Evolutionary conservation across 2,329 filamentous ascomycete species (phyloP).

Genomic region (Epichloe elymi): DNA sequence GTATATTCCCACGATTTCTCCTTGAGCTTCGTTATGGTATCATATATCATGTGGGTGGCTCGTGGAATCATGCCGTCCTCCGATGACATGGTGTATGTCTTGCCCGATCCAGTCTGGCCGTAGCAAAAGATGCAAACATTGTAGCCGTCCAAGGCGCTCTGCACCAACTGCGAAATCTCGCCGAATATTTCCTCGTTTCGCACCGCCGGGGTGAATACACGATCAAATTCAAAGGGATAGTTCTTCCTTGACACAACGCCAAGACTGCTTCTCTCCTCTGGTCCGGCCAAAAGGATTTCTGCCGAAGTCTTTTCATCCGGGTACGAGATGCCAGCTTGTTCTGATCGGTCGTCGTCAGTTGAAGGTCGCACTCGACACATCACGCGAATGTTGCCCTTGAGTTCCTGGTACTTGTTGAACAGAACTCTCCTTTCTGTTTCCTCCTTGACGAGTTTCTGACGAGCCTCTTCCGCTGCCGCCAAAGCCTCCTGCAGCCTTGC

Average conservation of each 20-base stretch:
- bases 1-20: slow-evolving; percentile 90
- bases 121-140: slow-evolving; percentile 99
- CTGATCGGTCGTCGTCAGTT: slow-evolving; percentile 43
- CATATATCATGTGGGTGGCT: slow-evolving; percentile 86
- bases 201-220: slow-evolving; percentile 68
- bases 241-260: slow-evolving; percentile 65
- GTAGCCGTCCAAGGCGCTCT: slow-evolving; percentile 91
- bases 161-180: slow-evolving; percentile 92
- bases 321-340: slow-evolving; percentile 62
- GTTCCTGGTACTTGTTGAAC: slow-evolving; percentile 94
- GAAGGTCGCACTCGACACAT: slow-evolving; percentile 90
- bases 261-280: slow-evolving; percentile 71
- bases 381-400: slow-evolving; percentile 96
- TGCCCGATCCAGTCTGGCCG: slow-evolving; percentile 91
- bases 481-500: slow-evolving; percentile 67
- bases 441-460: slow-evolving; percentile 77
- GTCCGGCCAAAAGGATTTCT: slow-evolving; percentile 72
- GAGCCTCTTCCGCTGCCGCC: slow-evolving; percentile 52
- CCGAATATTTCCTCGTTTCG: slow-evolving; percentile 83
- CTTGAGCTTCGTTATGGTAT: slow-evolving; percentile 67
- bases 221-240: slow-evolving; percentile 81
- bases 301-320: slow-evolving; percentile 76
- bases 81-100: slow-evolving; percentile 92
- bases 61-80: slow-evolving; percentile 88
- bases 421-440: slow-evolving; percentile 82